Conservation (phyloP, 306 rosid species). For the Dryas octopetala region DNA sequence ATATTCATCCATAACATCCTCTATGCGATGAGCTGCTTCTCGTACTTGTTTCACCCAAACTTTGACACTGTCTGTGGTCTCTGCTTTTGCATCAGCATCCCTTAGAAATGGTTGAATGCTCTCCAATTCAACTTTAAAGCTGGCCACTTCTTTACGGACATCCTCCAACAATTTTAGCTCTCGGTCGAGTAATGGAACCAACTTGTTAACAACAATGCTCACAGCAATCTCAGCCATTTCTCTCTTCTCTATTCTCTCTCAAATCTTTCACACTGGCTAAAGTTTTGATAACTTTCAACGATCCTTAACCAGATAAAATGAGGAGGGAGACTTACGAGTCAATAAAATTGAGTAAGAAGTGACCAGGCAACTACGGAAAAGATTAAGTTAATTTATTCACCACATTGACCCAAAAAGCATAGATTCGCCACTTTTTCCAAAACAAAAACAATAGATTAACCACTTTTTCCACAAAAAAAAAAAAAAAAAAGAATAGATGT, state of each 20-base stretch:
- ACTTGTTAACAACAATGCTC: background rate
- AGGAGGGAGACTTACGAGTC: too few relatives aligned
- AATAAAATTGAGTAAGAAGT: too few relatives aligned
- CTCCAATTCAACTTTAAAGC: background rate
- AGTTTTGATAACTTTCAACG: too few relatives aligned
- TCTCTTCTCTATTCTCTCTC: background rate
- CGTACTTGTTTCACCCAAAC: slow-evolving; percentile 17
- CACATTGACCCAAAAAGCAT: too few relatives aligned
- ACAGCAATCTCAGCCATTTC: slow-evolving; percentile 4
- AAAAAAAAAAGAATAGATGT: too few relatives aligned
- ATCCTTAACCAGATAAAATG: too few relatives aligned
- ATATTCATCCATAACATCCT: slow-evolving; percentile 10
- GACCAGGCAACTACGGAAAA: too few relatives aligned
- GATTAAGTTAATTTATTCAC: too few relatives aligned
- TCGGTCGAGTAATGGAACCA: background rate
- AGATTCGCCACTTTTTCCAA: too few relatives aligned
- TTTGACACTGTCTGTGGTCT: background rate
- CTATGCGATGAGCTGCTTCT: slow-evolving; percentile 4
- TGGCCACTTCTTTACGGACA: background rate
- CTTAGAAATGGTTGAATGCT: slow-evolving; percentile 1
- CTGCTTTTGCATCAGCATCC: slow-evolving; percentile 14
- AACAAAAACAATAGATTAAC: too few relatives aligned
- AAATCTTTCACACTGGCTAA: too few relatives aligned
- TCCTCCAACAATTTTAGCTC: background rate
- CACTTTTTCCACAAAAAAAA: too few relatives aligned